Evolutionary conservation across 495 filamentous ascomycete species (phyloP), one percentile per base, ranked within the genome.

Genomic region (Penicillium goetzii): DNA sequence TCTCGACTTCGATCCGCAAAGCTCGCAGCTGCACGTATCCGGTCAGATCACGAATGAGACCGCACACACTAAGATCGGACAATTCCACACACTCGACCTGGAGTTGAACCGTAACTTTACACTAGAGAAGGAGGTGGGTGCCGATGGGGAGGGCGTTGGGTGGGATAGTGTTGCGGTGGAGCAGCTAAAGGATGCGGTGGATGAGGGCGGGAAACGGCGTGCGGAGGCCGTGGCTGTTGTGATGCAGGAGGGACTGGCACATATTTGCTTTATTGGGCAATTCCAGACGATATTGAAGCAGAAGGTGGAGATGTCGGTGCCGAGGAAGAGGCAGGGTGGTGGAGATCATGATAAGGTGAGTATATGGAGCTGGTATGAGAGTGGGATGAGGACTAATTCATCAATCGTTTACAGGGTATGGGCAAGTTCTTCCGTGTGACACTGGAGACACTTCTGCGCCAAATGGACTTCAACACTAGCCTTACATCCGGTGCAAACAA

Each of bases 181-280:
- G 59, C 86, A 88, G 58, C 81, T 99, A 6, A 83, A 85, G 56
- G 93, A 97, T 72, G 90, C 93, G 1, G 80, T 92, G 3, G 88
- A 90, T 68, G 85, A 89, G 65, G 83, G 89, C 32, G 89, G 91
- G 36, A 86, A 89, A 19, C 78, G 81, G 51, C 77, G 80, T 21
- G 92, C 91, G 0, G 89, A 93, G 64, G 85, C 95, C 23, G 88
- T 91, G 45, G 95, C 94, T 2, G 88, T 97, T 1, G 88, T 97
- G 6, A 96, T 98, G 92, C 91, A 97, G 62, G 94, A 97, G 67
- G 95, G 94, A 0, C 64, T 96, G 38, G 93, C 96, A 55, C 94
- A 97, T 80, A 90, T 99, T 58, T 97, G 92, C 74, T 84, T 97
- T 21, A 92, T 99, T 64, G 96, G 93, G 12, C 92, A 97, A 60